Percentiles rank a stretch among this genome's conserved stretches.
Conservation (phyloP, 805 yeast species). For the Kurtzmaniella cleridarum region DNA sequence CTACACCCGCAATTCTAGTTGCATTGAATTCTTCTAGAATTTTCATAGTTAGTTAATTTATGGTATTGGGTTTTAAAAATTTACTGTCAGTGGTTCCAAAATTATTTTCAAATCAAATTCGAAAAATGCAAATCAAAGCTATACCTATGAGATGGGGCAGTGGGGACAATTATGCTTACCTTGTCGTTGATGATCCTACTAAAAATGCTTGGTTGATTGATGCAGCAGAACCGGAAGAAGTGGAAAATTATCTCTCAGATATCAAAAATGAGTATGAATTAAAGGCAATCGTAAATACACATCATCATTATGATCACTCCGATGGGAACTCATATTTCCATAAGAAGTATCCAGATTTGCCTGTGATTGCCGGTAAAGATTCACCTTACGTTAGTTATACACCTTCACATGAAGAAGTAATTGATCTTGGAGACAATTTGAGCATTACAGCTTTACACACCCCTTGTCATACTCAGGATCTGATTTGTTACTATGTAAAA, state of each 20-base stretch:
- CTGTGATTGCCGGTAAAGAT: slow-evolving; percentile 80
- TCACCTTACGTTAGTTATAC: slow-evolving; percentile 68
- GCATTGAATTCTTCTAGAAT: too few relatives aligned
- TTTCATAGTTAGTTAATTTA: too few relatives aligned
- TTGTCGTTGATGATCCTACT: slow-evolving; percentile 63
- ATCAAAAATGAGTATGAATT: slow-evolving; percentile 43
- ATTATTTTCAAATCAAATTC: slow-evolving; percentile 1
- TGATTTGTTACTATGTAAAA: slow-evolving; percentile 76
- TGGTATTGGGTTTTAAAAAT: too few relatives aligned
- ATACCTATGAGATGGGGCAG: slow-evolving; percentile 94
- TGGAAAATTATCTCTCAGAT: slow-evolving; percentile 39
- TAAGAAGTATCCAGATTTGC: slow-evolving; percentile 38
- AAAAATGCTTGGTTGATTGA: slow-evolving; percentile 79
- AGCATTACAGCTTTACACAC: slow-evolving; percentile 81
- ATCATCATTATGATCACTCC: slow-evolving; percentile 93
- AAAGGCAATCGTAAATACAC: slow-evolving; percentile 84
- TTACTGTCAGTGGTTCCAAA: too few relatives aligned
- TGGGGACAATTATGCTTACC: slow-evolving; percentile 87
- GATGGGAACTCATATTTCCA: slow-evolving; percentile 68
- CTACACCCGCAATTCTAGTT: too few relatives aligned
- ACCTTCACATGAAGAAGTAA: slow-evolving; percentile 58
- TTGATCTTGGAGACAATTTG: slow-evolving; percentile 59
- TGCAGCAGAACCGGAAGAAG: slow-evolving; percentile 83
- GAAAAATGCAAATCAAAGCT: slow-evolving; percentile 75
- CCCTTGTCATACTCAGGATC: slow-evolving; percentile 97